A percentile compares a stretch with the other conserved stretches of the same genome.
phyloP scores from a whole-genome alignment of 2,329 filamentous ascomycete species.

The Fusarium devonianum region DNA sequence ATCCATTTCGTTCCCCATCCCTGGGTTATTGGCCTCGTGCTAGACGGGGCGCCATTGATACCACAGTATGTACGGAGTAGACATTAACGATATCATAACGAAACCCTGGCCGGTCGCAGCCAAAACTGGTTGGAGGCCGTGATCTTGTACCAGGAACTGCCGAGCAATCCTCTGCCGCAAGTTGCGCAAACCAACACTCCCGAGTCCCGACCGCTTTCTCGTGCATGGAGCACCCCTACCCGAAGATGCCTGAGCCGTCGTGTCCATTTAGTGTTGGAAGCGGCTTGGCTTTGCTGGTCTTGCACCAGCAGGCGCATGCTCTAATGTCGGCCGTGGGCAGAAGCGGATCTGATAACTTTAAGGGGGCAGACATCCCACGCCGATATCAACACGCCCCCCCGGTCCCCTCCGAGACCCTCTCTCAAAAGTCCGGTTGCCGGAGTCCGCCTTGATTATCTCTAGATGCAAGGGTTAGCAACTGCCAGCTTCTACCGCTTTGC shows the following conservation, averaged over 20 bases:
- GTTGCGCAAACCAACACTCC: conserved; percentile 18
- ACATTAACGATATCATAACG: conserved; percentile 14
- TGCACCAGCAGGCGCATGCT: neutral
- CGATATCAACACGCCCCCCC: conserved; percentile 5
- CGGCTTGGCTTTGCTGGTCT: conserved; percentile 8
- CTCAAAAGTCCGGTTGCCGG: conserved; percentile 23
- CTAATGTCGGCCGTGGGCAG: conserved; percentile 21
- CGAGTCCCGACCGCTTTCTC: conserved; percentile 1
- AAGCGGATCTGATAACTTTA: conserved; percentile 41
- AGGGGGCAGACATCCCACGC: conserved; percentile 12
- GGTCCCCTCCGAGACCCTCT: neutral
- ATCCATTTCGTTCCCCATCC: conserved; percentile 16
- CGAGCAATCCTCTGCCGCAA: conserved; percentile 17
- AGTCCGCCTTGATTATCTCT: conserved; percentile 1
- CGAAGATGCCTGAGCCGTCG: neutral
- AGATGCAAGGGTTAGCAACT: neutral
- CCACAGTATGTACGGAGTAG: too few relatives aligned
- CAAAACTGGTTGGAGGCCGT: neutral
- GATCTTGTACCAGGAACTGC: conserved; percentile 1
- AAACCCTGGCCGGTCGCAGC: too few relatives aligned
- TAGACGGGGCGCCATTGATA: conserved; percentile 5
- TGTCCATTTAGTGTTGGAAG: too few relatives aligned
- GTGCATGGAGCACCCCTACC: neutral
- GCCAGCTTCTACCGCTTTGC: conserved; percentile 13
- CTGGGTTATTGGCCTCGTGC: conserved; percentile 1